These are phyloP conservation scores for Ophiobolus disseminans DNA, from an alignment of 2,329 filamentous ascomycete genomes.

Conservation along the genomic window DNA sequence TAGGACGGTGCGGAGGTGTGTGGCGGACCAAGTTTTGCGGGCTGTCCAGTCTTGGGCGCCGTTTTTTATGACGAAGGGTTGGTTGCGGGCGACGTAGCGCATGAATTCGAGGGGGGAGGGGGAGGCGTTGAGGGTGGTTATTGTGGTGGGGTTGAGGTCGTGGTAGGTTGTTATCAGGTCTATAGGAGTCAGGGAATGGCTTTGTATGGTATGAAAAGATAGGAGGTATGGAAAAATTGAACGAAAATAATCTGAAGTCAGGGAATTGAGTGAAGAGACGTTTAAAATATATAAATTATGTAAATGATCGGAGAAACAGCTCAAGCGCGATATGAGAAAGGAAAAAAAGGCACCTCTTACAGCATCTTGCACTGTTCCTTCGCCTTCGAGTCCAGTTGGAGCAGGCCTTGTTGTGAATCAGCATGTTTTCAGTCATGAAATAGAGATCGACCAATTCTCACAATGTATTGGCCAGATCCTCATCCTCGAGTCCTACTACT, in stretches of 20 bases:
- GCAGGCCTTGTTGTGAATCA: conserved; percentile 30
- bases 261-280: neutral
- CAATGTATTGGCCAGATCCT: conserved; percentile 25
- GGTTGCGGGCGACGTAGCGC: conserved; percentile 75
- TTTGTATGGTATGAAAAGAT: too few species aligned
- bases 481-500: conserved; percentile 25
- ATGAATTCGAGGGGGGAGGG: conserved; percentile 82
- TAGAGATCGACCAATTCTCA: conserved; percentile 1
- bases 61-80: conserved; percentile 74
- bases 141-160: conserved; percentile 68
- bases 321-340: neutral
- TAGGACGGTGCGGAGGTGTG: conserved; percentile 65
- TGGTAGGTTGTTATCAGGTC: conserved; percentile 72
- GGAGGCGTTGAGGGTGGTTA: conserved; percentile 68
- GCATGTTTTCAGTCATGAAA: neutral
- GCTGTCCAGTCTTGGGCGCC: conserved; percentile 71
- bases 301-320: too few species aligned
- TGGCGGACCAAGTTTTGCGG: conserved; percentile 66
- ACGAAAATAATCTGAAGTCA: neutral
- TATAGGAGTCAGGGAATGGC: conserved; percentile 14
- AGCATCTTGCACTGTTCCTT: conserved; percentile 37
- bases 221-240: too few species aligned
- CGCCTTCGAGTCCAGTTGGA: conserved; percentile 36
- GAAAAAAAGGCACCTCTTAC: conserved; percentile 45
- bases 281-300: too few species aligned